Evolutionary conservation across 192 early-diverging fungal genomes (phyloP), one percentile per base, ranked within the genome.

Genomic region (Globomyces pollinis-pini): DNA sequence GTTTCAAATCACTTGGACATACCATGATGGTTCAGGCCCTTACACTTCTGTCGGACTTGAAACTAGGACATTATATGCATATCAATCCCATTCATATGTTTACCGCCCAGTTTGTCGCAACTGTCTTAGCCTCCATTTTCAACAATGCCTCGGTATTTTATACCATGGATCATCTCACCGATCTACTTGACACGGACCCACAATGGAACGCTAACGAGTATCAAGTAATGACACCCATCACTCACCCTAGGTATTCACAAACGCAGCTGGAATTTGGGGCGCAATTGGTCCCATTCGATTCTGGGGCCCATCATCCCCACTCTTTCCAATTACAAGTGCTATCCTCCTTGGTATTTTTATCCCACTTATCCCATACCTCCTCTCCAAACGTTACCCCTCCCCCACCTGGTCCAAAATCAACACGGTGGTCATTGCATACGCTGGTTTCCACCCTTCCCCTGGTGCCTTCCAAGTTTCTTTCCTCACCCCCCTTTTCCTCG

Each of bases 1-100:
- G 86, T 2, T 94, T 91, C 80, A 94, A 94, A 71, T 85, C 88
- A 11, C 81, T 88, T 52, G 88, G 87, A 41, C 85, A 83, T 65
- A 91, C 86, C 55, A 77, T 84, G 3, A 75, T 90, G 71, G 66
- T 74, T n/a, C 92, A 97, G 72, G 85, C 83, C 34, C 63, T 94
- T 29, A 74, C 75, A 21, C 83, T 94, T 26, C 62, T 85, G 4
- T 24, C 51, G 28, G 88, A 90, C 67, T 67, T 92, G n/a, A 92
- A 92, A 61, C 69, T 90, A 9, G 88, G 83, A 30, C 84, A 87
- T 50, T 90, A 88, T 70, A 75, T 84, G 63, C 85, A 90, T 64
- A 78, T 88, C 41, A 68, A 81, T 30, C 86, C 84, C n/a, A 64
- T 68, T 33, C 30, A 49, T 28, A 85, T 89, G 84, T 79, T 85